Conservation (phyloP, 2,329 filamentous ascomycete genomes). For the Ambrosiella cleistominuta region DNA sequence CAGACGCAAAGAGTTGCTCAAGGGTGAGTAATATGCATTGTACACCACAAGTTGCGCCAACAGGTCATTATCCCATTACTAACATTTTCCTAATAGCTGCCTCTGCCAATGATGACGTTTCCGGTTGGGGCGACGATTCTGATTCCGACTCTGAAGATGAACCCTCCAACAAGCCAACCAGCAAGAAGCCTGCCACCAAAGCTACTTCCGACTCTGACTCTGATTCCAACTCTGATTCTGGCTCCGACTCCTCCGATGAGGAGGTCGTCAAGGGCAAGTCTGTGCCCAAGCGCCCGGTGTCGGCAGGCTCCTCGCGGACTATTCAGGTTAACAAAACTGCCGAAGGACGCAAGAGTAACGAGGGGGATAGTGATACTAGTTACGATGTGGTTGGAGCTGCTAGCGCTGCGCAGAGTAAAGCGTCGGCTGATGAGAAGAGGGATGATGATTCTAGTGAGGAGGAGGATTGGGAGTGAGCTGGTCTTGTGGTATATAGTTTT, state of each 20-base stretch:
- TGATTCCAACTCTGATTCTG: conserved; percentile 22
- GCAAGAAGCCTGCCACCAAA: conserved; percentile 17
- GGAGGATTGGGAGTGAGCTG: conserved; percentile 54
- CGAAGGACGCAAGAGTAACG: conserved; percentile 58
- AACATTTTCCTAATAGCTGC: conserved; percentile 32
- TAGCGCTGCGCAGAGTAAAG: conserved; percentile 60
- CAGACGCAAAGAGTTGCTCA: conserved; percentile 71
- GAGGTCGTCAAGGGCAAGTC: conserved; percentile 16
- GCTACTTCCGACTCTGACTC: conserved; percentile 18
- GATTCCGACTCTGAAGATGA: conserved; percentile 25
- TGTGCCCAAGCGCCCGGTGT: conserved; percentile 27
- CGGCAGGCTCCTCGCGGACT: conserved; percentile 40
- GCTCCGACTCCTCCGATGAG: background rate
- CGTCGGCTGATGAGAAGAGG: conserved; percentile 37
- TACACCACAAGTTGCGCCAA: background rate
- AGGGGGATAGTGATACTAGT: conserved; percentile 84
- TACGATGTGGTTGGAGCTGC: conserved; percentile 79
- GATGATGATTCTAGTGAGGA: conserved; percentile 43
- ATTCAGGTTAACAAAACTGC: conserved; percentile 41
- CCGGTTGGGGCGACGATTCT: conserved; percentile 51
- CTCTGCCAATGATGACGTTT: conserved; percentile 52
- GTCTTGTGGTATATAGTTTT: background rate
- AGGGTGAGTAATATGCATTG: conserved; percentile 42
- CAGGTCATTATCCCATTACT: background rate
- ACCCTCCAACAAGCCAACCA: conserved; percentile 15